phyloP scores from a whole-genome alignment of 1,284 basidiomycete species.

The Boletus holoroseus region DNA sequence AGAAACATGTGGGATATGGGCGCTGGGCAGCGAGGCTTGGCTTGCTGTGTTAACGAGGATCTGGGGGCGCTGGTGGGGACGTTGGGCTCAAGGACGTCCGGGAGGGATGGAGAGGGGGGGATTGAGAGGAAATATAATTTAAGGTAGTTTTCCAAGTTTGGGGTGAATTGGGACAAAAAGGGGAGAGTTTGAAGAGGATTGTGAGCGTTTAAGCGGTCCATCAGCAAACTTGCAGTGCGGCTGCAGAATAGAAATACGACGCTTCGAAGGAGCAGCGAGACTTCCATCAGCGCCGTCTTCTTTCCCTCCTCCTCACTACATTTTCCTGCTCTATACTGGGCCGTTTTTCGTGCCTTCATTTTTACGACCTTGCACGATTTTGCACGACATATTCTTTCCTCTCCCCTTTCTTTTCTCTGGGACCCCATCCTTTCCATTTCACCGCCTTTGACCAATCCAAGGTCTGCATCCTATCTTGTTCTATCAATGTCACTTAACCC shows the following conservation, averaged over 20 bases:
- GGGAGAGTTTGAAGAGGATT: conserved; percentile 9
- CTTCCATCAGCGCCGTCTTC: conserved; percentile 34
- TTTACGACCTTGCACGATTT: conserved; percentile 69
- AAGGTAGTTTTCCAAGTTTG: conserved; percentile 1
- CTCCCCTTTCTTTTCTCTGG: conserved; percentile 27
- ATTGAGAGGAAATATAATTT: conserved; percentile 16
- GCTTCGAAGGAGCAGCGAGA: conserved; percentile 29
- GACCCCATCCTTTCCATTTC: conserved; percentile 23
- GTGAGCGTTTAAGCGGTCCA: conserved; percentile 14
- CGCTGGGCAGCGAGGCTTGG: background rate
- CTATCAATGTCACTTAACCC: conserved; percentile 13
- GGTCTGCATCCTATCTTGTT: conserved; percentile 23
- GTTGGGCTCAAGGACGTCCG: background rate
- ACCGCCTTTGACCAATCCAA: conserved; percentile 17
- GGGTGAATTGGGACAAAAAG: conserved; percentile 18
- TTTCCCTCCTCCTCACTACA: conserved; percentile 29
- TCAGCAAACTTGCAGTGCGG: conserved; percentile 24
- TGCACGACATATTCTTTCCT: conserved; percentile 51
- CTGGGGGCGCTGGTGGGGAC: background rate
- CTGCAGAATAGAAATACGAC: conserved; percentile 35
- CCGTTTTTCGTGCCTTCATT: conserved; percentile 37
- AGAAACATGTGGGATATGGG: background rate
- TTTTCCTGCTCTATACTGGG: conserved; percentile 32
- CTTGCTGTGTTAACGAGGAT: background rate
- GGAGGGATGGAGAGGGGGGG: conserved; percentile 1